Percentiles rank a stretch among this genome's conserved stretches.
phyloP scores from a whole-genome alignment of 306 rosid species.

The Ceratonia siliqua region DNA sequence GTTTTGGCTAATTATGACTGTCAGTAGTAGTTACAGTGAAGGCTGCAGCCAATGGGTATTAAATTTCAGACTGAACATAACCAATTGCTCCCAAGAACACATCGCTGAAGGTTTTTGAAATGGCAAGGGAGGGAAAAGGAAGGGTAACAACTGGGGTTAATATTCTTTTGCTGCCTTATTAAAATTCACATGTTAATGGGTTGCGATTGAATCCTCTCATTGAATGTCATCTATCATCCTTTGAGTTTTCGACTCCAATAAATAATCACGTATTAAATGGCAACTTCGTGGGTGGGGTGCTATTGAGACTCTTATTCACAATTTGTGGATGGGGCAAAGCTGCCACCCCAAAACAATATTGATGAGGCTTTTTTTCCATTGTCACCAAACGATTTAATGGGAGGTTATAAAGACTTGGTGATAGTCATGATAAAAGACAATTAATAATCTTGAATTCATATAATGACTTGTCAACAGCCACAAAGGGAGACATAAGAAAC shows the following conservation, averaged over 20 bases:
- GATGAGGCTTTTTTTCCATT: not conserved
- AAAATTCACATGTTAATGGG: not conserved
- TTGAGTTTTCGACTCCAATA: too few relatives aligned
- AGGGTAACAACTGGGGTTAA: not conserved
- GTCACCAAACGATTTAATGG: conserved; percentile 36
- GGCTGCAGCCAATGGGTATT: conserved; percentile 9
- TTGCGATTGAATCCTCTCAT: not conserved
- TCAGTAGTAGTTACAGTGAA: conserved; percentile 5
- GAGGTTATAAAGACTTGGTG: too few relatives aligned
- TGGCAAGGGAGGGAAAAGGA: not conserved
- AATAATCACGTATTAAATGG: not conserved
- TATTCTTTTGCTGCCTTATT: conserved; percentile 18
- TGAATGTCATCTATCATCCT: not conserved
- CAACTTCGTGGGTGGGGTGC: conserved; percentile 26
- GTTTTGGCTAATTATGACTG: conserved; percentile 30
- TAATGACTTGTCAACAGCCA: conserved; percentile 32
- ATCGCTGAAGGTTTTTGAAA: conserved; percentile 6
- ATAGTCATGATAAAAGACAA: too few relatives aligned
- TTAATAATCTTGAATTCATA: conserved; percentile 41
- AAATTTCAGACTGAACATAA: conserved; percentile 40
- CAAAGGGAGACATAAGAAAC: conserved; percentile 25
- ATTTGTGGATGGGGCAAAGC: conserved; percentile 33
- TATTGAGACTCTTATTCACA: not conserved
- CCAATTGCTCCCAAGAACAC: conserved; percentile 19
- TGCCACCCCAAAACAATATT: conserved; percentile 16